These are phyloP conservation scores for Spathaspora boniae DNA, from an alignment of 805 yeast species.

Conservation along the genomic window DNA sequence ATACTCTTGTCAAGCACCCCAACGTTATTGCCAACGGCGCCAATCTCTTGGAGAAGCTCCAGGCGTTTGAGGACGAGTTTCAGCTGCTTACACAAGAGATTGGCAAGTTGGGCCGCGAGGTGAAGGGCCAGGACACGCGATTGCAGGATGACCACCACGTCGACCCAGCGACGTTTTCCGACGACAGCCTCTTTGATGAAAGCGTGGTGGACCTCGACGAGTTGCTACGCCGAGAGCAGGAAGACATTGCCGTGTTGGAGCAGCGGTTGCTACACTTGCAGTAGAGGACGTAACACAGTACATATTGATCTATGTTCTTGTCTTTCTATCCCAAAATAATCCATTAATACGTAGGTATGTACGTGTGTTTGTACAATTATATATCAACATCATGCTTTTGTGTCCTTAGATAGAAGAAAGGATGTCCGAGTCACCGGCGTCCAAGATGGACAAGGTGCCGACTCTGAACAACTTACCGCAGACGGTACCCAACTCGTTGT, in stretches of 20 bases:
- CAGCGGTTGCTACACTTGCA: slow-evolving; percentile 2
- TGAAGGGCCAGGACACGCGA: no score
- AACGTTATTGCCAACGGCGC: no score
- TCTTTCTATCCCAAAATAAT: not conserved
- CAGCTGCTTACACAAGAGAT: no score
- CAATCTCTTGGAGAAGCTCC: no score
- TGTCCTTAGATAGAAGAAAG: slow-evolving; percentile 50
- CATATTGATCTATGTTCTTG: not conserved
- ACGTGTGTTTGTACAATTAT: slow-evolving; percentile 1
- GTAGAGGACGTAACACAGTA: no score
- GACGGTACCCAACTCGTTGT: slow-evolving; percentile 99
- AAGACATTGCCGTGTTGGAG: slow-evolving; percentile 4
- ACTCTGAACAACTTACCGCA: slow-evolving; percentile 99
- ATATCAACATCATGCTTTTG: not conserved
- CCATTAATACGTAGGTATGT: not conserved
- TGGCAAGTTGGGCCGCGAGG: no score
- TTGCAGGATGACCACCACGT: no score
- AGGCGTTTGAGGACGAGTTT: no score
- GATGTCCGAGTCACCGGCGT: slow-evolving; percentile 99
- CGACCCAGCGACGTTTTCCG: no score
- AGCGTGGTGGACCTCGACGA: not conserved
- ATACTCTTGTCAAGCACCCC: not conserved
- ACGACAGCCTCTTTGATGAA: no score
- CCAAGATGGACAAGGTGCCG: slow-evolving; percentile 92
- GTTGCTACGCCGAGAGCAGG: slow-evolving; percentile 1